Percentiles rank a stretch among this genome's conserved stretches.
These are phyloP conservation scores for Albophoma yamanashiensis DNA, from an alignment of 2,329 filamentous ascomycete genomes.

Conservation along the genomic window DNA sequence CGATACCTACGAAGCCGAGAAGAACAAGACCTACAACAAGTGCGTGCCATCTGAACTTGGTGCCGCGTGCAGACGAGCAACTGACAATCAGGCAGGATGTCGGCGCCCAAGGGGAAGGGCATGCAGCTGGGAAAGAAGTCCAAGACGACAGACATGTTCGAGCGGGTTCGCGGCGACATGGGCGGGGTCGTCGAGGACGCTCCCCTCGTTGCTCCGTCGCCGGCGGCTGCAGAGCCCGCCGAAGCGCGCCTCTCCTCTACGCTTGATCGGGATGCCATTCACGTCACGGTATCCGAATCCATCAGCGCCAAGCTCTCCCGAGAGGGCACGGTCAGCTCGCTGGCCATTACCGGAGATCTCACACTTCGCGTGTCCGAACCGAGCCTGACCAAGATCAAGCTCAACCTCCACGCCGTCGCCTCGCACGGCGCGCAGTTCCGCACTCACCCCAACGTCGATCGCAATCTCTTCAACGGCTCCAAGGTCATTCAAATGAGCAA, in stretches of 20 bases:
- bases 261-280: slow-evolving; percentile 72
- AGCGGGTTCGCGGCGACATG: slow-evolving; percentile 84
- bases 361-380: slow-evolving; percentile 84
- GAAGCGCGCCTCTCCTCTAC: slow-evolving; percentile 53
- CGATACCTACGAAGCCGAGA: slow-evolving; percentile 92
- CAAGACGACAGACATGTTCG: slow-evolving; percentile 95
- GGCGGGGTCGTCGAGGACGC: slow-evolving; percentile 73
- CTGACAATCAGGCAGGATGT: slow-evolving; percentile 12
- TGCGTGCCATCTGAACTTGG: slow-evolving; percentile 26
- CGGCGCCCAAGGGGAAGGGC: slow-evolving; percentile 80
- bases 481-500: slow-evolving; percentile 89
- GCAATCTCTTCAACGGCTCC: slow-evolving; percentile 69
- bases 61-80: neutral
- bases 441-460: slow-evolving; percentile 95
- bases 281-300: slow-evolving; percentile 79
- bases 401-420: slow-evolving; percentile 65
- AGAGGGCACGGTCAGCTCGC: slow-evolving; percentile 76
- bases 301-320: slow-evolving; percentile 82
- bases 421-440: slow-evolving; percentile 84
- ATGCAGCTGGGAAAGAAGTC: slow-evolving; percentile 99
- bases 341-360: slow-evolving; percentile 85
- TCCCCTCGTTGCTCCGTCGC: slow-evolving; percentile 55
- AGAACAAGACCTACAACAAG: slow-evolving; percentile 85
- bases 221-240: slow-evolving; percentile 38
- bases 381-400: slow-evolving; percentile 82